phyloP scores from a whole-genome alignment of 768 basidiomycete species.

The Strobilomyces dryophilus region DNA sequence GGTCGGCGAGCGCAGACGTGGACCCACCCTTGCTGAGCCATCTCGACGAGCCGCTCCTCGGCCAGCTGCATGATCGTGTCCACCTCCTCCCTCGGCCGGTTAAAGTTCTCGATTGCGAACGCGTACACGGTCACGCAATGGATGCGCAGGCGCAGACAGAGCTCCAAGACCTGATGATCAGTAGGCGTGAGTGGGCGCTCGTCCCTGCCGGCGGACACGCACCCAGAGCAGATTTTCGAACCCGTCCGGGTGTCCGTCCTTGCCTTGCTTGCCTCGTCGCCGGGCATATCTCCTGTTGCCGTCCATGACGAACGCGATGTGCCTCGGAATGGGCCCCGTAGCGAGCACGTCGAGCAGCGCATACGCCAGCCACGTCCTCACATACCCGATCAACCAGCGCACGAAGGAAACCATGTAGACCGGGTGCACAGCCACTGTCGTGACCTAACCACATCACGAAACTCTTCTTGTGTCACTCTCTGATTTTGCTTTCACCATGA shows the following conservation, averaged over 20 bases:
- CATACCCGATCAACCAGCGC: slow-evolving; percentile 8
- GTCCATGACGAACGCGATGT: slow-evolving; percentile 97
- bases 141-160: slow-evolving; percentile 77
- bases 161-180: slow-evolving; percentile 74
- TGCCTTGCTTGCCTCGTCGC: slow-evolving; percentile 55
- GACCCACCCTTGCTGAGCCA: slow-evolving; percentile 76
- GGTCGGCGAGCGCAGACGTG: background rate
- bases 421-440: slow-evolving; percentile 20
- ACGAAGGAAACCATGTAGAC: slow-evolving; percentile 8
- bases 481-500: background rate
- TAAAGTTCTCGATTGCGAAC: slow-evolving; percentile 98
- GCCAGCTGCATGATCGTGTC: slow-evolving; percentile 84
- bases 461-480: too few species aligned
- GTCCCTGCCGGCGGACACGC: slow-evolving; percentile 25
- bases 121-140: slow-evolving; percentile 90
- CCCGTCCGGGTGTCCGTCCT: slow-evolving; percentile 81
- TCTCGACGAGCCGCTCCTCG: slow-evolving; percentile 69
- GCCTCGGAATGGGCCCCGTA: slow-evolving; percentile 80
- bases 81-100: slow-evolving; percentile 81
- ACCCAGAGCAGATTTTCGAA: slow-evolving; percentile 79
- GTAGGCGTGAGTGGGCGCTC: background rate
- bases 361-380: slow-evolving; percentile 29
- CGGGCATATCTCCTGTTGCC: slow-evolving; percentile 92
- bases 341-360: slow-evolving; percentile 64
- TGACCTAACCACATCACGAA: too few species aligned